A percentile compares a stretch with the other conserved stretches of the same genome.
phyloP scores from a whole-genome alignment of 257 asterid genomes.

The Prunella vulgaris region DNA sequence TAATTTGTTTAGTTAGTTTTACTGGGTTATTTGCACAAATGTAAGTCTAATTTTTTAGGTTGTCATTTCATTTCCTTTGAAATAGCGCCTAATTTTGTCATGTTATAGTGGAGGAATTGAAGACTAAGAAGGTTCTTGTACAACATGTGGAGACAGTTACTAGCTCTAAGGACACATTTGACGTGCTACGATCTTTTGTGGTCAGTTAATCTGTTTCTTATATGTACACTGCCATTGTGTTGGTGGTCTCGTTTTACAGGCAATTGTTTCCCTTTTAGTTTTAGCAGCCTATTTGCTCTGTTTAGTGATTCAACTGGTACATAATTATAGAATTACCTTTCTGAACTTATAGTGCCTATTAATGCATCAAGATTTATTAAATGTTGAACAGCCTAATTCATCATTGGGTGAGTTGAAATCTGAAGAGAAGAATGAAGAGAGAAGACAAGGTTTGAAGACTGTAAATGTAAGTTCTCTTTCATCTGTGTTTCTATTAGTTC shows the following conservation, averaged over 20 bases:
- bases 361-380: conserved; percentile 22
- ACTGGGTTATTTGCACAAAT: neutral
- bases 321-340: neutral
- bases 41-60: neutral
- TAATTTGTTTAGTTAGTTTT: neutral
- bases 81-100: conserved; percentile 14
- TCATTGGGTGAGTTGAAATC: conserved; percentile 30
- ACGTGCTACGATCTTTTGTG: conserved; percentile 64
- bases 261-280: neutral
- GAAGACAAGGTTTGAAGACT: conserved; percentile 45
- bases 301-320: neutral
- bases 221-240: neutral
- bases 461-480: conserved; percentile 50
- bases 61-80: neutral
- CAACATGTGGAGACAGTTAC: conserved; percentile 73
- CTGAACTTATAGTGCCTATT: neutral
- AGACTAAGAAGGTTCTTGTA: conserved; percentile 64
- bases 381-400: conserved; percentile 50
- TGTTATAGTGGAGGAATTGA: conserved; percentile 51
- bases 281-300: neutral
- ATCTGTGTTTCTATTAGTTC: neutral
- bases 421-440: conserved; percentile 38
- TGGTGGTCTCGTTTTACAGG: neutral
- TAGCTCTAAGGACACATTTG: conserved; percentile 54
- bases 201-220: conserved; percentile 37